Evolutionary conservation across 2,329 filamentous ascomycete genomes (phyloP).

Genomic region (Salinomyces thailandicus): DNA sequence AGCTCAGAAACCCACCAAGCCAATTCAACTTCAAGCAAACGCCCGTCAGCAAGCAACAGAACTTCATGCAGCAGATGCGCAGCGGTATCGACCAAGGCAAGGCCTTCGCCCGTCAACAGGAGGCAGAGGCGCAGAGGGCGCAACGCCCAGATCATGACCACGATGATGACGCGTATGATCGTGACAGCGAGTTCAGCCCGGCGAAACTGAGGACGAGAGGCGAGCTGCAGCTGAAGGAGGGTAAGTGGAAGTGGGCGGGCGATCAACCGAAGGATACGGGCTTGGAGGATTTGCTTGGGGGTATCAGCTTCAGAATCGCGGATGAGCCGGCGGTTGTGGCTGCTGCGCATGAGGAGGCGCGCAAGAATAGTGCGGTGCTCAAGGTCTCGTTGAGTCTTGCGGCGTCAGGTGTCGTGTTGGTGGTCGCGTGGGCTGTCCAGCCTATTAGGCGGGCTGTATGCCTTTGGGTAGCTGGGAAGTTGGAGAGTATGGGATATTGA

Average conservation of each 20-base stretch:
- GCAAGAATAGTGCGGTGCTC: neutral
- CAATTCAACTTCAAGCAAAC: constrained; percentile 43
- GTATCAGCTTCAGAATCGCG: constrained; percentile 13
- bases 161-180: constrained; percentile 1
- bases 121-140: neutral
- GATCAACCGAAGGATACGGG: constrained; percentile 12
- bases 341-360: neutral
- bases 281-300: constrained; percentile 17
- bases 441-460: constrained; percentile 6
- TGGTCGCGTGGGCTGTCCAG: constrained; percentile 5
- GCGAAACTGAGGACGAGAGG: constrained; percentile 15
- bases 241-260: constrained; percentile 10
- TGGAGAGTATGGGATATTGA: constrained; percentile 8
- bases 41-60: constrained; percentile 36
- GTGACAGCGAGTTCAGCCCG: constrained; percentile 7
- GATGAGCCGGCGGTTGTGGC: constrained; percentile 8
- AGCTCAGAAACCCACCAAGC: constrained; percentile 51
- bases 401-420: constrained; percentile 3
- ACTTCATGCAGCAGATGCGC: constrained; percentile 40
- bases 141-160: neutral
- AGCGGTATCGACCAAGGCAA: constrained; percentile 14
- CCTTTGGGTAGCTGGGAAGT: constrained; percentile 8
- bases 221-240: constrained; percentile 11
- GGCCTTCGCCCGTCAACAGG: constrained; percentile 6
- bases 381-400: constrained; percentile 1